Base-by-base conservation (phyloP, 2,329 filamentous ascomycete genomes). In the Botrytis cinerea region DNA sequence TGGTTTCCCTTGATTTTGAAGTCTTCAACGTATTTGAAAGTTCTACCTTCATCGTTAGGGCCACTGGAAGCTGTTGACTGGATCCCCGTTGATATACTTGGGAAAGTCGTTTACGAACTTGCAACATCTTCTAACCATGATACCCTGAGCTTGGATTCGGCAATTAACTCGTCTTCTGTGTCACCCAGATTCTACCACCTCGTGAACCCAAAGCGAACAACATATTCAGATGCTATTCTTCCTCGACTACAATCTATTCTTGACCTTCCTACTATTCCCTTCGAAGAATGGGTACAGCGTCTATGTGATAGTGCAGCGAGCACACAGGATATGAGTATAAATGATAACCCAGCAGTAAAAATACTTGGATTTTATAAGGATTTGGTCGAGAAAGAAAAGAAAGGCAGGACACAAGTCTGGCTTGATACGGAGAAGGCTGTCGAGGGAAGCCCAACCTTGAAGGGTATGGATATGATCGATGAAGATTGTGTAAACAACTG, bases 21-120 rank as follows among this genome's bases (percentile, higher is more conserved):
- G 32, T 60, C 40, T 1, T 73, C 63, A 35, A 61, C 18, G 5
- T 57, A 72, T 20, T 32, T 72, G 35, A 54, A 66, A 16, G n/a
- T 25, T 14, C 8, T 59, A 16, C 70, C 61, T 35, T 68, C 51
- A 1, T 59, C 71, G 14, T 43, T 73, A 2, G 64, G 48, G 0
- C 62, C 51, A 46, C 74, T 74, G 4, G 77, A 83, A 38, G 76
- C 77, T 3, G 45, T 73, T 10, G 63, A 73, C 18, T 72, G 51
- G 71, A 40, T 72, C 7, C 71, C 43, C 0, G 71, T 69, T 7
- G 51, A 73, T 16, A 14, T 51, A 12, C 22, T 69, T 7, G 38
- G 51, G 6, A 59, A 46, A 20, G 51, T 60, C 25, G 9, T 73
- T 10, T 32, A 68, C 10, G 71, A 73, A 28, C 64, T 73, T 12